phyloP scores from a whole-genome alignment of 495 filamentous ascomycete species.

The Podospora pseudopauciseta region DNA sequence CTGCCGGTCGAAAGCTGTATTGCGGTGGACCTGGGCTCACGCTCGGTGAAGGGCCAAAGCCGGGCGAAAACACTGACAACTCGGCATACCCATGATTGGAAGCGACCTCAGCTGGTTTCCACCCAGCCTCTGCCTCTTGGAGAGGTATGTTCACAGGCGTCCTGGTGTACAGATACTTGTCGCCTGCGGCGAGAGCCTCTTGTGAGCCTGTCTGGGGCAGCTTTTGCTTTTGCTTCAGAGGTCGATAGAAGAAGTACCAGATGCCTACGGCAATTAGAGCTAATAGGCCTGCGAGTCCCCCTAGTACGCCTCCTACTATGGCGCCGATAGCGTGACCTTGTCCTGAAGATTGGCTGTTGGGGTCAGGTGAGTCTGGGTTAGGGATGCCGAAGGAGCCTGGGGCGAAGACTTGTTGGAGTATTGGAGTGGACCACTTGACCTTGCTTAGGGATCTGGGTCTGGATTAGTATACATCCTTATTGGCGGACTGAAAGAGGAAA shows the following conservation, averaged over 20 bases:
- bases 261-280: background rate
- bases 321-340: background rate
- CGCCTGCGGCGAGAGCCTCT: background rate
- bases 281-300: background rate
- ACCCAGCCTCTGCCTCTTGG: background rate
- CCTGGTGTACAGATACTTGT: background rate
- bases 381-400: background rate
- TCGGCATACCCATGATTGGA: background rate
- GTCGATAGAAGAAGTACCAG: background rate
- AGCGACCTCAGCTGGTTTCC: background rate
- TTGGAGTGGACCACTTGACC: background rate
- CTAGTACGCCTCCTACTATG: background rate
- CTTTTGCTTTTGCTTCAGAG: background rate
- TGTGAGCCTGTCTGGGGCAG: background rate
- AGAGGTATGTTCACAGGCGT: background rate
- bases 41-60: background rate
- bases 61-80: background rate
- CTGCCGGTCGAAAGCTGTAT: background rate
- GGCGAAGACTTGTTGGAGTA: constrained; percentile 4
- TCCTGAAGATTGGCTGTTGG: background rate
- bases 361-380: background rate
- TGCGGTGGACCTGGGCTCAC: background rate
- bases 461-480: background rate
- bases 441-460: background rate
- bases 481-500: background rate